Conservation (phyloP, 768 basidiomycete species). For the Russula sp. region DNA sequence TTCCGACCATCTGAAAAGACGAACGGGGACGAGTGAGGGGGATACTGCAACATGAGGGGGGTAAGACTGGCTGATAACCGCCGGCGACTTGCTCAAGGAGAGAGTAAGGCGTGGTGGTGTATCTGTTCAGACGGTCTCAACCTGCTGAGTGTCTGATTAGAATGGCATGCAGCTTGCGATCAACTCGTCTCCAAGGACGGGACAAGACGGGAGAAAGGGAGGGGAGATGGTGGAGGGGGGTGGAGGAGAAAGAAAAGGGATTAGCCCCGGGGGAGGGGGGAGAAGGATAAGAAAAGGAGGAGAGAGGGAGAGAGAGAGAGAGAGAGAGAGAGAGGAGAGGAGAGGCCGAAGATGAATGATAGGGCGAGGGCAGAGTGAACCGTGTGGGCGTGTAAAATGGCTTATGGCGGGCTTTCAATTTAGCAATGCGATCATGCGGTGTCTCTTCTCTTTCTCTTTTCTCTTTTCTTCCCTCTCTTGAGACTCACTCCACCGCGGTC, state of each 20-base stretch:
- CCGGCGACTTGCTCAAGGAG: slow-evolving; percentile 32
- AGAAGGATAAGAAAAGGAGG: slow-evolving; percentile 6
- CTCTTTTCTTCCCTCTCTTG: neutral
- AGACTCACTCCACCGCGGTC: neutral
- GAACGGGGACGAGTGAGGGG: slow-evolving; percentile 39
- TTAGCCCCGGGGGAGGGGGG: slow-evolving; percentile 5
- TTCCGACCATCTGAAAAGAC: slow-evolving; percentile 37
- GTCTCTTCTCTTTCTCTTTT: neutral
- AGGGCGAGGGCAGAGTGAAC: slow-evolving; percentile 11
- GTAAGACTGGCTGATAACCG: slow-evolving; percentile 36
- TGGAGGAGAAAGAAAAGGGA: slow-evolving; percentile 2
- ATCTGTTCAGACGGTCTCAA: slow-evolving; percentile 56
- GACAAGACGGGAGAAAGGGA: neutral
- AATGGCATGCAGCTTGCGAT: slow-evolving; percentile 31
- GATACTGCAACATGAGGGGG: slow-evolving; percentile 41
- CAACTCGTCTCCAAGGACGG: slow-evolving; percentile 13
- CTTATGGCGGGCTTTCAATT: slow-evolving; percentile 25
- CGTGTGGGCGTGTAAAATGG: slow-evolving; percentile 37
- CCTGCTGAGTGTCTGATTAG: slow-evolving; percentile 52
- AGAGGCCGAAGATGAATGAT: slow-evolving; percentile 22
- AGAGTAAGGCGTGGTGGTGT: slow-evolving; percentile 32
- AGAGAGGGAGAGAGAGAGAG: neutral
- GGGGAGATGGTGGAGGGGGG: neutral
- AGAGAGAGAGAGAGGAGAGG: neutral
- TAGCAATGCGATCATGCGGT: slow-evolving; percentile 28